Percentiles rank a stretch among this genome's conserved stretches.
These are phyloP conservation scores for Gillenia trifoliata DNA, from an alignment of 306 rosid genomes.

Conservation along the genomic window DNA sequence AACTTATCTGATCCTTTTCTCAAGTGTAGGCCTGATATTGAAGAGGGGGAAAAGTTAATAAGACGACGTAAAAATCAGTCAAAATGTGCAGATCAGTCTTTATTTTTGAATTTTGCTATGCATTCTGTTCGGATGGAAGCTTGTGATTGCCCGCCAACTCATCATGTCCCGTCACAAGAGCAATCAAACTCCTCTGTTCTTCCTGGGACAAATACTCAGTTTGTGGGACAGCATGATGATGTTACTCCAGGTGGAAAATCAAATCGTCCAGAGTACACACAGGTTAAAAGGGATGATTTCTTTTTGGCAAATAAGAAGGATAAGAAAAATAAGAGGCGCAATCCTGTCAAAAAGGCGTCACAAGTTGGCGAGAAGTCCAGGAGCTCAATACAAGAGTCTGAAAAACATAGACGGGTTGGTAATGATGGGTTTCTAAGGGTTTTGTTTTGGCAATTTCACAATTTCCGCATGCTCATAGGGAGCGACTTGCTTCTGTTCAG, in stretches of 20 bases:
- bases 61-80: constrained; percentile 76
- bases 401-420: constrained; percentile 70
- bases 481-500: constrained; percentile 91
- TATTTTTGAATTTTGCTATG: constrained; percentile 94
- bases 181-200: constrained; percentile 64
- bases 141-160: constrained; percentile 94
- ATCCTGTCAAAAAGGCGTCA: constrained; percentile 63
- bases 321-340: constrained; percentile 45
- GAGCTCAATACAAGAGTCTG: constrained; percentile 69
- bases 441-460: constrained; percentile 94
- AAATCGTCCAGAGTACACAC: constrained; percentile 51
- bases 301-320: constrained; percentile 64
- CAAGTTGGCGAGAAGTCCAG: constrained; percentile 80
- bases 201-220: constrained; percentile 59
- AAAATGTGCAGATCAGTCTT: constrained; percentile 82
- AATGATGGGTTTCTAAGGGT: constrained; percentile 71
- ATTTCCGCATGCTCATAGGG: constrained; percentile 94
- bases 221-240: constrained; percentile 42
- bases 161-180: constrained; percentile 50
- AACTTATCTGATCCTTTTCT: constrained; percentile 10
- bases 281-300: constrained; percentile 46
- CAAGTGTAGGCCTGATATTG: constrained; percentile 74
- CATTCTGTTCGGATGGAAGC: constrained; percentile 98
- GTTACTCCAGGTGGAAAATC: constrained; percentile 49
- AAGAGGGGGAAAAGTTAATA: constrained; percentile 90